Percentiles rank a stretch among this genome's conserved stretches.
phyloP scores from a whole-genome alignment of 345 rosid genomes.

The Lumnitzera racemosa region DNA sequence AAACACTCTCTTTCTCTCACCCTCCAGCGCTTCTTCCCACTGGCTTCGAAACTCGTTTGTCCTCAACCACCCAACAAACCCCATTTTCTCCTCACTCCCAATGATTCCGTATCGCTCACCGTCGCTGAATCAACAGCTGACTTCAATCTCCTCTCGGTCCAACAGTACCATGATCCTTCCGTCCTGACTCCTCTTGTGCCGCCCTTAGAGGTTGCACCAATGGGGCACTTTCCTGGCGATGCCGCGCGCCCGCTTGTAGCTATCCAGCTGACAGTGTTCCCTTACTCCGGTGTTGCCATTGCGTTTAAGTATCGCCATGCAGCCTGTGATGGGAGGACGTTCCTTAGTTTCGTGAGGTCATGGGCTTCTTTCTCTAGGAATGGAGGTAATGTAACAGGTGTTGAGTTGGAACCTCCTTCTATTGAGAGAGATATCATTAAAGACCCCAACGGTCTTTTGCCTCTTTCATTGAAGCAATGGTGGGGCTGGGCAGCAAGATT shows the following conservation, averaged over 20 bases:
- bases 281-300: too few species aligned
- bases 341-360: too few species aligned
- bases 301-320: too few species aligned
- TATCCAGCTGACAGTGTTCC: too few species aligned
- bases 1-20: slow-evolving; percentile 10
- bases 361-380: too few species aligned
- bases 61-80: slow-evolving; percentile 4
- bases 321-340: too few species aligned
- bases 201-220: background rate
- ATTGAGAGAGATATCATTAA: background rate
- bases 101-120: slow-evolving; percentile 6
- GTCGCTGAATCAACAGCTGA: slow-evolving; percentile 9
- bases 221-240: background rate
- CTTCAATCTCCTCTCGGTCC: background rate
- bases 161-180: background rate
- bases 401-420: background rate
- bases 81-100: background rate
- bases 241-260: too few species aligned
- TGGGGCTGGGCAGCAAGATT: background rate
- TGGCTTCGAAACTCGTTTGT: slow-evolving; percentile 9
- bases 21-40: slow-evolving; percentile 9
- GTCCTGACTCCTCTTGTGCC: slow-evolving; percentile 1
- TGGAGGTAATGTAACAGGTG: too few species aligned
- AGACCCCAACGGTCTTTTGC: background rate
- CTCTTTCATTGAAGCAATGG: background rate